Evolutionary conservation across 805 yeast genomes (phyloP).

Genomic region (Lachancea dasiensis): DNA sequence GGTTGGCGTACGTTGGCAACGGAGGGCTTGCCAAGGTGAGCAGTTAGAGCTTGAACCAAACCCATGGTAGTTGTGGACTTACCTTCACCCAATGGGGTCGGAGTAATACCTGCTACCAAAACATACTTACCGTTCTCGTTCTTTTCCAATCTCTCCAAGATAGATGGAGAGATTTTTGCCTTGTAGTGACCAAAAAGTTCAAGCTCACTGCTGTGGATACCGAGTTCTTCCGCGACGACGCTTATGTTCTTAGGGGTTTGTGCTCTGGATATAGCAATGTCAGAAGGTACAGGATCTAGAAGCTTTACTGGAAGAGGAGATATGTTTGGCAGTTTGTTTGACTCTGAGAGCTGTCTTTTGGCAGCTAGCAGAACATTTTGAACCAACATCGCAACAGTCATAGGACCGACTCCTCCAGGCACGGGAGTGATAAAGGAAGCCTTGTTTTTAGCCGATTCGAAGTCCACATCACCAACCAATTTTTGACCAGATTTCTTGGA

Average conservation of each 20-base stretch:
- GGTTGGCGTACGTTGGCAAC: conserved; percentile 97
- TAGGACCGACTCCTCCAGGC: conserved; percentile 99
- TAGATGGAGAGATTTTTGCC: conserved; percentile 75
- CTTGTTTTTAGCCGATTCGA: conserved; percentile 51
- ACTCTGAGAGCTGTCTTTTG: conserved; percentile 41
- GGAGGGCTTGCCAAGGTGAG: conserved; percentile 74
- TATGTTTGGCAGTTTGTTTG: conserved; percentile 41
- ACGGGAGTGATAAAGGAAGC: conserved; percentile 85
- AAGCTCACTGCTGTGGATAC: conserved; percentile 69
- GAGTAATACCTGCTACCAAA: conserved; percentile 94
- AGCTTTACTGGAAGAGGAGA: conserved; percentile 52
- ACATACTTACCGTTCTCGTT: conserved; percentile 76
- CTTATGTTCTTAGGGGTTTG: conserved; percentile 82
- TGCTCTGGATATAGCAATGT: conserved; percentile 80
- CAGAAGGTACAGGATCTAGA: conserved; percentile 77
- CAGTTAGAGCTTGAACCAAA: conserved; percentile 93
- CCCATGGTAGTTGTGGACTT: conserved; percentile 96
- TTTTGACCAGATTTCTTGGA: conserved; percentile 70
- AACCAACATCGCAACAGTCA: conserved; percentile 96
- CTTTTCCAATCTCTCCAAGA: conserved; percentile 59
- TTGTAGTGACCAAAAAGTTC: conserved; percentile 87
- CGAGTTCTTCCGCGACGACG: conserved; percentile 72
- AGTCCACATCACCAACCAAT: conserved; percentile 95
- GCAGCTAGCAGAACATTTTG: conserved; percentile 81
- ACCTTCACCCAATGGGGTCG: conserved; percentile 98